Evolutionary conservation across 345 rosid genomes (phyloP).

Genomic region (Populus pruinosa): DNA sequence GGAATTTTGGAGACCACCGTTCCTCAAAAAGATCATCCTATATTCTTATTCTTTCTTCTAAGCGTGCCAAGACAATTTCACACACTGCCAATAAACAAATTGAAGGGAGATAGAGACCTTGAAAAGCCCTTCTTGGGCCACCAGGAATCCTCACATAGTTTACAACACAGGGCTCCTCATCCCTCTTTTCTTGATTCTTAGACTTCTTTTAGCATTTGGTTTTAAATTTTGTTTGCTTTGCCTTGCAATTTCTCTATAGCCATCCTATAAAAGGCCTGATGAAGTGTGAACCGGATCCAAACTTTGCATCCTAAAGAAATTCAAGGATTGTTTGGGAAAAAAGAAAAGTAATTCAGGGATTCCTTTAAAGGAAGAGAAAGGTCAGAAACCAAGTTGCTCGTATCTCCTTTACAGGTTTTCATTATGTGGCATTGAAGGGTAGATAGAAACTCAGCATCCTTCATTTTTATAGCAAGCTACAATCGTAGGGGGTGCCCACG

Average conservation of each 20-base stretch:
- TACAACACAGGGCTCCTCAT: background rate
- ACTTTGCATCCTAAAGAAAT: slow-evolving; percentile 15
- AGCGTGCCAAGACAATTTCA: slow-evolving; percentile 29
- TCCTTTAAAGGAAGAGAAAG: slow-evolving; percentile 28
- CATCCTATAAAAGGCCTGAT: slow-evolving; percentile 17
- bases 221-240: background rate
- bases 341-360: background rate
- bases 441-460: slow-evolving; percentile 3
- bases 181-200: background rate
- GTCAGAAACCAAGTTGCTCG: slow-evolving; percentile 2
- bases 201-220: background rate
- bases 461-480: background rate
- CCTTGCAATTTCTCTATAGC: slow-evolving; percentile 1
- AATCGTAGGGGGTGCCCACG: background rate
- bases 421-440: slow-evolving; percentile 8
- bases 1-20: slow-evolving; percentile 19
- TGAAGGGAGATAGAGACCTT: slow-evolving; percentile 3
- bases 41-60: slow-evolving; percentile 35
- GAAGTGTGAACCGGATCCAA: slow-evolving; percentile 29
- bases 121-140: slow-evolving; percentile 13
- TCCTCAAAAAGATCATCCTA: background rate
- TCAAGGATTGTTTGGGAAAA: background rate
- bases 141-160: slow-evolving; percentile 26
- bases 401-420: slow-evolving; percentile 25
- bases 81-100: slow-evolving; percentile 12